Percentiles rank a stretch among this genome's conserved stretches.
Conservation (phyloP, 169 alveolate species). For the Cryptosporidium xiaoi region DNA sequence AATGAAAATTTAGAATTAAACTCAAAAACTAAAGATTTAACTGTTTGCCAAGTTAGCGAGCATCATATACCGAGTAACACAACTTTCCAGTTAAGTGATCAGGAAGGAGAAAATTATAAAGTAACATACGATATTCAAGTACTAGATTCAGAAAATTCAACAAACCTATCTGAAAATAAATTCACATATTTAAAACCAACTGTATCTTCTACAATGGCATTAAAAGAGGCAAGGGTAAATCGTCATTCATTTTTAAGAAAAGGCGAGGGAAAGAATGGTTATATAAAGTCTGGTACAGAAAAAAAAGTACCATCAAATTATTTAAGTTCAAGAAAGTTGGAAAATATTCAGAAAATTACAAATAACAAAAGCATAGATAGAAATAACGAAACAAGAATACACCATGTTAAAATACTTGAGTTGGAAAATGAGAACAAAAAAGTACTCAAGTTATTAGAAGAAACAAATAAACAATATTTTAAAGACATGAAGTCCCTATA, state of each 20-base stretch:
- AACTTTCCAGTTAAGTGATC: slow-evolving; percentile 32
- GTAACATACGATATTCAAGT: not conserved
- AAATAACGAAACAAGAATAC: not conserved
- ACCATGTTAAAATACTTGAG: slow-evolving; percentile 10
- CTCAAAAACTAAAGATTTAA: too few species aligned
- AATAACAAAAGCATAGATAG: not conserved
- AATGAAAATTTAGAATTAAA: not conserved
- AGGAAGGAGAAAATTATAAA: slow-evolving; percentile 1
- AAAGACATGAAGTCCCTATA: slow-evolving; percentile 41
- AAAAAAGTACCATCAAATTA: not conserved
- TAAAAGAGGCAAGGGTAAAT: not conserved
- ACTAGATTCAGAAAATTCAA: not conserved
- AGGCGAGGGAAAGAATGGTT: slow-evolving; percentile 58
- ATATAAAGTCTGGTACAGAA: slow-evolving; percentile 2
- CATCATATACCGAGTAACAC: slow-evolving; percentile 31
- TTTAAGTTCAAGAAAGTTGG: not conserved
- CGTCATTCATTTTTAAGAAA: slow-evolving; percentile 36
- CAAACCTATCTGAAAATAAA: not conserved
- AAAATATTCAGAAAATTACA: not conserved
- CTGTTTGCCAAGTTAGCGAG: too few species aligned
- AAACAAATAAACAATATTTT: slow-evolving; percentile 34
- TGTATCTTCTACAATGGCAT: slow-evolving; percentile 25
- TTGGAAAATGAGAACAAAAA: slow-evolving; percentile 33
- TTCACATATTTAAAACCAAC: slow-evolving; percentile 59
- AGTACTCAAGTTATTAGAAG: slow-evolving; percentile 2